A percentile compares a stretch with the other conserved stretches of the same genome.
phyloP scores from a whole-genome alignment of 306 rosid species.

The Dalbergia cochinchinensis region DNA sequence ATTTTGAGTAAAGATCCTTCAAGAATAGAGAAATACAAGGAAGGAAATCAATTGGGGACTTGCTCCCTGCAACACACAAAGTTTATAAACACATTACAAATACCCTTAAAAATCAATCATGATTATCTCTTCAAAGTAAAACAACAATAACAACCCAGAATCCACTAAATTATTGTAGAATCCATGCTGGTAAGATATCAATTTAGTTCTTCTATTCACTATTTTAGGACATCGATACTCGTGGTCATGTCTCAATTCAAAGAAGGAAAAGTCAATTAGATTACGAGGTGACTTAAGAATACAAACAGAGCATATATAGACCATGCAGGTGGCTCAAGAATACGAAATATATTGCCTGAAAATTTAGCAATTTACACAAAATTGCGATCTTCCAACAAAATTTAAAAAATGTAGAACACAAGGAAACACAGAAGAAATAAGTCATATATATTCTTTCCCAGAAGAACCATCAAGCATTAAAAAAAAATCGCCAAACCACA shows the following conservation, averaged over 20 bases:
- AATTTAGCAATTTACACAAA: constrained; percentile 13
- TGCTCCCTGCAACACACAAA: constrained; percentile 44
- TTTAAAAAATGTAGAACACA: not conserved
- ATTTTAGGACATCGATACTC: constrained; percentile 7
- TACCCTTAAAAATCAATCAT: constrained; percentile 32
- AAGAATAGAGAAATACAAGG: not conserved
- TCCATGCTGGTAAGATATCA: constrained; percentile 5
- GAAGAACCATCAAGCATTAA: not conserved
- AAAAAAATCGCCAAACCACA: not conserved
- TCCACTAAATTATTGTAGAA: constrained; percentile 21
- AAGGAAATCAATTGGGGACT: constrained; percentile 9
- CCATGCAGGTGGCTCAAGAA: not conserved
- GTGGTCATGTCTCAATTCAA: not conserved
- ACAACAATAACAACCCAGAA: not conserved
- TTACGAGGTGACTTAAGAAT: constrained; percentile 3
- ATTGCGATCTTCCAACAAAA: not conserved
- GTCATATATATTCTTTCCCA: not conserved
- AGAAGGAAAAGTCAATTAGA: constrained; percentile 20
- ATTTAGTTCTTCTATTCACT: constrained; percentile 10
- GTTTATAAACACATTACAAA: constrained; percentile 1
- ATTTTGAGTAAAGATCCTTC: constrained; percentile 32
- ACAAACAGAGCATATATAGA: not conserved
- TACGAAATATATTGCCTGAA: not conserved
- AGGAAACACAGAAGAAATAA: not conserved
- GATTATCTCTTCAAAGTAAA: constrained; percentile 10